These are phyloP conservation scores for Gnomoniopsis sp. DNA, from an alignment of 2,329 filamentous ascomycete species.

Conservation along the genomic window DNA sequence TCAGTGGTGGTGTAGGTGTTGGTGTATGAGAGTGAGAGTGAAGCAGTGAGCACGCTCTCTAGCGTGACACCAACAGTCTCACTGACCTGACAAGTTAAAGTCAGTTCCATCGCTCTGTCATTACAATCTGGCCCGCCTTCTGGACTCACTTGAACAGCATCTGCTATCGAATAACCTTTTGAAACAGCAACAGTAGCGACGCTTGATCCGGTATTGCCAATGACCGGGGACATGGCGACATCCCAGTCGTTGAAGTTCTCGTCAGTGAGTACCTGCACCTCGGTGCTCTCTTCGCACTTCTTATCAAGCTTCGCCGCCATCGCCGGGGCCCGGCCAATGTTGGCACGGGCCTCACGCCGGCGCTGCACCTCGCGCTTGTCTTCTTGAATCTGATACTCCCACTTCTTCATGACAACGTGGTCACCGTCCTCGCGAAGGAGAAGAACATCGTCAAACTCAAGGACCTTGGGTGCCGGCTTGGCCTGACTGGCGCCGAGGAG, in stretches of 20 bases:
- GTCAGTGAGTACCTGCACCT: constrained; percentile 24
- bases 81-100: not conserved
- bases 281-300: constrained; percentile 21
- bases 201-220: constrained; percentile 26
- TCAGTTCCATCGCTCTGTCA: not conserved
- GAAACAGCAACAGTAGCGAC: constrained; percentile 28
- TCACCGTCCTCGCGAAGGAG: constrained; percentile 24
- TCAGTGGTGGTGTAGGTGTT: constrained; percentile 31
- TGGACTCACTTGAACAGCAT: constrained; percentile 27
- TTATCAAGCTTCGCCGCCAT: not conserved
- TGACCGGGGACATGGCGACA: constrained; percentile 32
- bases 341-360: constrained; percentile 2
- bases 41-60: constrained; percentile 22
- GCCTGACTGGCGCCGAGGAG: constrained; percentile 12
- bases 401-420: constrained; percentile 25
- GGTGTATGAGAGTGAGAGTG: constrained; percentile 22
- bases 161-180: constrained; percentile 32
- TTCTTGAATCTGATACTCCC: constrained; percentile 21
- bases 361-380: constrained; percentile 10
- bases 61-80: not conserved
- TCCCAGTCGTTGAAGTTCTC: constrained; percentile 36
- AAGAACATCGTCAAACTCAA: constrained; percentile 23
- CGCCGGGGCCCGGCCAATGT: not conserved
- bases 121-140: not conserved
- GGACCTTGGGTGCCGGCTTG: constrained; percentile 1